These are phyloP conservation scores for Suillus weaverae DNA, from an alignment of 768 basidiomycete species.

Conservation along the genomic window DNA sequence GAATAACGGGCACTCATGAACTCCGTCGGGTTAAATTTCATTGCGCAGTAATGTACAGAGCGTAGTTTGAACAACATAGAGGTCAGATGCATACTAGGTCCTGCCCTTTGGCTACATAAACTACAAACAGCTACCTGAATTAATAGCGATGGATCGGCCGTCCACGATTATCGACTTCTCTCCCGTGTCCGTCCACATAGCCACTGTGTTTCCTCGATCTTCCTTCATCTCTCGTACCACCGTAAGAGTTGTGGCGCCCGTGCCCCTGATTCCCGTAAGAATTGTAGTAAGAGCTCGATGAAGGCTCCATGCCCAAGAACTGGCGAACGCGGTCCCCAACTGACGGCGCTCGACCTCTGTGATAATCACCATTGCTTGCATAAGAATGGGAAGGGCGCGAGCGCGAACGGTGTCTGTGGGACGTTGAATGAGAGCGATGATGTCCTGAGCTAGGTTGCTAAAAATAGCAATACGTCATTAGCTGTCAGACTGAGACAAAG, in stretches of 20 bases:
- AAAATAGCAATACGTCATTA: background rate
- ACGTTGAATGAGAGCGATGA: constrained; percentile 18
- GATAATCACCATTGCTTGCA: constrained; percentile 3
- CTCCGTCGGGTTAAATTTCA: no score
- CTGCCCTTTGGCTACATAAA: background rate
- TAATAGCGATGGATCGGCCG: constrained; percentile 4
- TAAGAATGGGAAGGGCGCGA: constrained; percentile 13
- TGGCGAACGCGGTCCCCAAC: constrained; percentile 39
- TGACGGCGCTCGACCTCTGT: constrained; percentile 20
- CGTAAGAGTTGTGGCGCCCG: constrained; percentile 28
- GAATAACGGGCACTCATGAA: background rate
- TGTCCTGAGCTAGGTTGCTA: constrained; percentile 25
- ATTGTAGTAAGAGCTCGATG: constrained; percentile 15
- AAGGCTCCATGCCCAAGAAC: constrained; percentile 35
- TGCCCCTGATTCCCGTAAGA: constrained; percentile 15
- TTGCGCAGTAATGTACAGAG: background rate
- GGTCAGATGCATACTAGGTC: background rate
- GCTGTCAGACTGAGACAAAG: background rate
- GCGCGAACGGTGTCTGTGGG: constrained; percentile 17
- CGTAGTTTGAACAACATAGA: background rate
- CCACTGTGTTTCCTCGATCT: constrained; percentile 8
- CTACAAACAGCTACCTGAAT: background rate
- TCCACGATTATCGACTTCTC: constrained; percentile 28
- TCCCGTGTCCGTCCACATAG: constrained; percentile 26
- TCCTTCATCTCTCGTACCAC: constrained; percentile 21